Evolutionary conservation across 2,329 filamentous ascomycete species (phyloP).

Genomic region (Xylariaceae sp.): DNA sequence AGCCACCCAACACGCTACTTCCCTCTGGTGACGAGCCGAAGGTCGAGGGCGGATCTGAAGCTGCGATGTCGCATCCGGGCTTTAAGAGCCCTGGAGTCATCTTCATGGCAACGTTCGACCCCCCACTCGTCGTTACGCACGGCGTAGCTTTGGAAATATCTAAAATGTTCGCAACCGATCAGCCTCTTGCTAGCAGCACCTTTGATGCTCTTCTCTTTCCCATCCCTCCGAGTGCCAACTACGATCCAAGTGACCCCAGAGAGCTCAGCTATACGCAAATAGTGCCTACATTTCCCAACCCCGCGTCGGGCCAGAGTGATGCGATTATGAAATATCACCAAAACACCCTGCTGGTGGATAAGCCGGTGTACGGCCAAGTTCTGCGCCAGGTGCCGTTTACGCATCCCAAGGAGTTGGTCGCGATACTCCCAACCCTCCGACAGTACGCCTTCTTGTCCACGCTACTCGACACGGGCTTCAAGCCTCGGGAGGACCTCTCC

Average conservation of each 20-base stretch:
- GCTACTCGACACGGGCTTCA: conserved; percentile 59
- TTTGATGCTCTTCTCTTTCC: conserved; percentile 57
- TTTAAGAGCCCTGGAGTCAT: conserved; percentile 63
- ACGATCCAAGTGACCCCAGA: conserved; percentile 54
- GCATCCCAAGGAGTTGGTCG: conserved; percentile 70
- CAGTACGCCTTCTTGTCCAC: conserved; percentile 69
- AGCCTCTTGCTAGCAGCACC: conserved; percentile 39
- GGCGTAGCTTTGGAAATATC: conserved; percentile 58
- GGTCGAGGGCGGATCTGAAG: conserved; percentile 47
- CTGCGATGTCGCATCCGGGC: conserved; percentile 35
- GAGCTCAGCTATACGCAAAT: conserved; percentile 46
- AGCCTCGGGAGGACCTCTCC: conserved; percentile 27
- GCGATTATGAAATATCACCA: conserved; percentile 37
- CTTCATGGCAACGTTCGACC: conserved; percentile 70
- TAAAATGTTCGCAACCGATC: conserved; percentile 46
- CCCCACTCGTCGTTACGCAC: conserved; percentile 65
- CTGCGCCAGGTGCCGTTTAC: conserved; percentile 67
- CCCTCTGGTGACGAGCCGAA: conserved; percentile 41
- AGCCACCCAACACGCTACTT: conserved; percentile 61
- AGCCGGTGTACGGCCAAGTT: conserved; percentile 64
- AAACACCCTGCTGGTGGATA: conserved; percentile 64
- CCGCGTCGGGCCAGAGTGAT: conserved; percentile 24
- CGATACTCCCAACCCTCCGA: conserved; percentile 66
- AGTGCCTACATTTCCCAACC: conserved; percentile 38
- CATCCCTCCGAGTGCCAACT: conserved; percentile 40